A percentile compares a stretch with the other conserved stretches of the same genome.
Conservation (phyloP, 2,329 filamentous ascomycete species). For the Cercospora sp. region DNA sequence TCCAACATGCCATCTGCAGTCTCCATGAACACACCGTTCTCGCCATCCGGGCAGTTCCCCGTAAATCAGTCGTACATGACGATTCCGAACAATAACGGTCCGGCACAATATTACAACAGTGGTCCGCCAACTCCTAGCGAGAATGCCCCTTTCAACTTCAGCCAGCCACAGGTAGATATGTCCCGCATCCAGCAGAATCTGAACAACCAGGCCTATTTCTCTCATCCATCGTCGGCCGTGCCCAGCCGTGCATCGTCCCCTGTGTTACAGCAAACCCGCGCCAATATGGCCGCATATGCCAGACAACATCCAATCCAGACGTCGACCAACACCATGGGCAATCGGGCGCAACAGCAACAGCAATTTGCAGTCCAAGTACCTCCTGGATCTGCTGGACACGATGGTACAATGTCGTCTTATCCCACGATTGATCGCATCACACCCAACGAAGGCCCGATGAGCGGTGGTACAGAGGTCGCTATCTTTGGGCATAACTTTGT, state of each 20-base stretch:
- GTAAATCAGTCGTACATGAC: constrained; percentile 39
- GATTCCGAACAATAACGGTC: constrained; percentile 35
- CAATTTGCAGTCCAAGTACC: constrained; percentile 20
- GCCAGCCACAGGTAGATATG: constrained; percentile 30
- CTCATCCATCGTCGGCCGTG: constrained; percentile 36
- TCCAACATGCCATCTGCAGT: constrained; percentile 35
- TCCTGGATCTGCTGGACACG: constrained; percentile 22
- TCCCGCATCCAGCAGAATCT: constrained; percentile 30
- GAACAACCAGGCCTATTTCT: constrained; percentile 35
- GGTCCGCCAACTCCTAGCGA: constrained; percentile 38
- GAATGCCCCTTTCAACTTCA: constrained; percentile 31
- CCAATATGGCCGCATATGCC: constrained; percentile 40
- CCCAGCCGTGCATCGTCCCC: constrained; percentile 78
- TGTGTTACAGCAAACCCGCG: constrained; percentile 42
- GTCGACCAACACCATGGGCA: constrained; percentile 30
- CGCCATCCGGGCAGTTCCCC: constrained; percentile 43
- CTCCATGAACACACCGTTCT: constrained; percentile 41
- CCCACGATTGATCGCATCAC: constrained; percentile 55
- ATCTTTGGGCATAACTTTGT: constrained; percentile 79
- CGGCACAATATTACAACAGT: constrained; percentile 35
- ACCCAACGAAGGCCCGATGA: constrained; percentile 76
- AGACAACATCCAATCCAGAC: constrained; percentile 36
- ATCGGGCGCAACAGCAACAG: constrained; percentile 22
- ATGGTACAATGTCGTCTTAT: constrained; percentile 17
- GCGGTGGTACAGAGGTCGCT: constrained; percentile 84